Evolutionary conservation across 2,329 filamentous ascomycete genomes (phyloP), one percentile per base, ranked within the genome.

Genomic region (Alternaria rosae): DNA sequence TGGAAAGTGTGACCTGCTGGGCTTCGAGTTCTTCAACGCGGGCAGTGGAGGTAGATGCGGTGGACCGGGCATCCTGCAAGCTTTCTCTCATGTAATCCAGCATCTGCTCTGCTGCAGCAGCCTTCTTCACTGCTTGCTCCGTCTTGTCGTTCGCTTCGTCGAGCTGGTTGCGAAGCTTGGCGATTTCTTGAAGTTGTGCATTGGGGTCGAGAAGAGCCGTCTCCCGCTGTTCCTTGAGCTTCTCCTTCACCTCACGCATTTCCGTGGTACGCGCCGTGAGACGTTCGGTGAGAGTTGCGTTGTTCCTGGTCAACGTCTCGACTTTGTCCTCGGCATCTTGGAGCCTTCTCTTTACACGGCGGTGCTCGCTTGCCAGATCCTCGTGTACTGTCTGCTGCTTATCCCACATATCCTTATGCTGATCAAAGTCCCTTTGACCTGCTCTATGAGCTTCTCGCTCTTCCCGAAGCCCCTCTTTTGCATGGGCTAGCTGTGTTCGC

Each of bases 1-100:
- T 56, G 7, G 62, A 23, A 15, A 75, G 65, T 32, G 65, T 66
- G 0, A 44, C 52, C 25, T 69, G 65, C 21, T 71, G 50, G 1
- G 45, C 57, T 10, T 63, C 59, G 13, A 78, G 68, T 3, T 58
- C 54, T 0, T 61, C 43, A 38, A 69, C 58, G 10, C 58, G 59
- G 13, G 64, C 26, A 26, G 56, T 52, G 3, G 66, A 44, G 12
- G 67, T 54, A 1, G 59, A 43, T 12, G 70, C 72, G 1, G 54
- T 32, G 3, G 67, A 64, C 35, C 67, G 59, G 7, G 69, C 69
- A 7, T 53, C 54, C 28, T 68, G 89, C 69, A 91, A 92, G 10
- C 84, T 80, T 5, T 82, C 81, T 54, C 86, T 84, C 12, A 83
- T 79, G 69, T 88, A 92, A 2, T 88, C 86, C 25, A 84, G 79